These are phyloP conservation scores for Plasmodium fragile DNA, from an alignment of 169 alveolate genomes.

Conservation along the genomic window DNA sequence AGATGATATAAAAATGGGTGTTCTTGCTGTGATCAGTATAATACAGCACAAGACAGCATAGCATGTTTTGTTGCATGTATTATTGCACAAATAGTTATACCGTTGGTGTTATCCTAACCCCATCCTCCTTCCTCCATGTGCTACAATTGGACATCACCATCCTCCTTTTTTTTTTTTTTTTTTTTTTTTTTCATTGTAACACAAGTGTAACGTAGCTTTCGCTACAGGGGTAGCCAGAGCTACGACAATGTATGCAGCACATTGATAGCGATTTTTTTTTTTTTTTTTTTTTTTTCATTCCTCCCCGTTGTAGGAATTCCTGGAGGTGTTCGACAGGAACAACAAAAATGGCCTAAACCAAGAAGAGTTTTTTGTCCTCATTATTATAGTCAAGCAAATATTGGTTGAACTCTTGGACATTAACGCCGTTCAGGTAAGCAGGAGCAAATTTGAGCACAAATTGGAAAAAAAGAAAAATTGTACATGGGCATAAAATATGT, in stretches of 20 bases:
- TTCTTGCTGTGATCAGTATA: background rate
- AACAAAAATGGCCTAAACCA: constrained; percentile 79
- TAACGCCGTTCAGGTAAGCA: constrained; percentile 78
- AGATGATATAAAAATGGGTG: background rate
- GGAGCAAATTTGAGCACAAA: background rate
- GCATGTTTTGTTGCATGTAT: background rate
- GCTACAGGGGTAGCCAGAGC: no score
- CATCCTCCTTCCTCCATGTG: background rate
- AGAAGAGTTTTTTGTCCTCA: constrained; percentile 81
- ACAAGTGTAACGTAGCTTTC: no score
- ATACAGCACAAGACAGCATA: background rate
- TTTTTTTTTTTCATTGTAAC: background rate
- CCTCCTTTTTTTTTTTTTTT: constrained; percentile 13
- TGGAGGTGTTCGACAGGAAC: constrained; percentile 78
- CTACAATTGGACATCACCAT: background rate
- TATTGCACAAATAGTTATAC: background rate
- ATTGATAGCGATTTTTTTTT: no score
- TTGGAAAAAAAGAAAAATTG: constrained; percentile 9
- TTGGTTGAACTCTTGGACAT: constrained; percentile 80
- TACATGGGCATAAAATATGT: background rate
- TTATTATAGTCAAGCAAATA: constrained; percentile 79
- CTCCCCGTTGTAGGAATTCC: constrained; percentile 48
- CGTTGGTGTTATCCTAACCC: background rate
- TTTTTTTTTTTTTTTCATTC: background rate
- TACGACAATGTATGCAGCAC: no score